Base-by-base conservation (phyloP, 2,329 filamentous ascomycete species). In the Botrytis paeoniae region DNA sequence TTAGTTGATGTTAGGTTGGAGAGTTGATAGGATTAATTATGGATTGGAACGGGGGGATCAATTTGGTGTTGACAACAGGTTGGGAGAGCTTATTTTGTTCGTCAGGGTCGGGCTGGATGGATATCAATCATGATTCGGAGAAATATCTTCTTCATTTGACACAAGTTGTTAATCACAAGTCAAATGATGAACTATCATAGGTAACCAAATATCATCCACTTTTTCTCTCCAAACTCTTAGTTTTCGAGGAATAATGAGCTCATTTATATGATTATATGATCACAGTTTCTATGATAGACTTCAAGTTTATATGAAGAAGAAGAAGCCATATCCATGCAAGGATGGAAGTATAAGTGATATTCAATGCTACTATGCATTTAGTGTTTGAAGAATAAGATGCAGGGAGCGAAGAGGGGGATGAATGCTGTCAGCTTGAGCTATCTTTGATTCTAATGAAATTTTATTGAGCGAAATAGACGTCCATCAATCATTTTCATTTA, bases 311-410 rank as follows among this genome's bases (percentile, higher is more conserved):
- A 4, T 22, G 20, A 48, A 22, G 43, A 48, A 1, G 20, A 25
- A 22, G 20, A 25, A 25, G 45, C 14, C 20, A 45, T 45, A 10
- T 10, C 1, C 20, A 22, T 22, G 8, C 3, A 22, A 51, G 4
- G 5, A n/a, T 25, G 22, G 4, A 25, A 51, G 4, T 51, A 14
- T 14, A 51, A 51, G 18, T n/a, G 22, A 51, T 25, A n/a, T n/a
- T 14, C 4, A 25, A 51, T 51, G 10, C 1, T 3, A 51, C 1
- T n/a, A 3, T 51, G 25, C 0, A n/a, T 3, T 14, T 14, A 22
- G 48, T n/a, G 12, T 4, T 25, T n/a, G 22, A n/a, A 10, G 4
- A 14, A n/a, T 6, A 51, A 12, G 22, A n/a, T 51, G 4, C 3
- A n/a, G 1, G 1, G 22, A 6, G 25, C 4, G 4, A 12, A 51